Evolutionary conservation across 2,329 filamentous ascomycete genomes (phyloP).

Genomic region (Trichophaea hybrida): DNA sequence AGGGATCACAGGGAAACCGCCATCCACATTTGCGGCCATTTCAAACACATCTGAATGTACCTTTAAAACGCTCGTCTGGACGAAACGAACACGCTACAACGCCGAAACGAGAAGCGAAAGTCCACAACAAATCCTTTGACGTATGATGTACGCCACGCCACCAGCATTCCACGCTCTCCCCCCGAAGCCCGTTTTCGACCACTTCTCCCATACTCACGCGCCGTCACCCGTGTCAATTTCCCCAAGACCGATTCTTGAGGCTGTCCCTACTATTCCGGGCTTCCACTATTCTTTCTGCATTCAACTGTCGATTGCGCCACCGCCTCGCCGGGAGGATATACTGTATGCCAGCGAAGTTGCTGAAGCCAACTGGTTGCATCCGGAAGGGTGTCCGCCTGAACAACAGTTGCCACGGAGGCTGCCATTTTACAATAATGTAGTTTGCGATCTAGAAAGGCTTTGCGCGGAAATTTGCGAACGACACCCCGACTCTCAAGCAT

Average conservation of each 20-base stretch:
- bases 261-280: slow-evolving; percentile 9
- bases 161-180: slow-evolving; percentile 8
- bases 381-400: slow-evolving; percentile 62
- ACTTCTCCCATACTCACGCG: slow-evolving; percentile 1
- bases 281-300: slow-evolving; percentile 96
- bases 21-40: background rate
- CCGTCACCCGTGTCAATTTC: slow-evolving; percentile 10
- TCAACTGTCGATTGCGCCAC: slow-evolving; percentile 81
- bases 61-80: background rate
- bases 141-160: slow-evolving; percentile 4
- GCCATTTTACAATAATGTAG: slow-evolving; percentile 79
- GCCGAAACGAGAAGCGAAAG: background rate
- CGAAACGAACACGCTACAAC: background rate
- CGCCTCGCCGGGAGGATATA: slow-evolving; percentile 87
- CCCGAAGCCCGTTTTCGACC: slow-evolving; percentile 21
- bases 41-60: background rate
- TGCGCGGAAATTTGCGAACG: slow-evolving; percentile 66
- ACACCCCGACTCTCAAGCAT: slow-evolving; percentile 59
- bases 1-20: background rate
- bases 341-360: slow-evolving; percentile 81
- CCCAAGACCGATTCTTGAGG: slow-evolving; percentile 1
- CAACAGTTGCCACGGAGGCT: slow-evolving; percentile 68
- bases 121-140: background rate
- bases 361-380: slow-evolving; percentile 83
- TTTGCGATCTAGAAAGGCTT: slow-evolving; percentile 61